phyloP scores from a whole-genome alignment of 257 asterid genomes.

The Lantana camara region DNA sequence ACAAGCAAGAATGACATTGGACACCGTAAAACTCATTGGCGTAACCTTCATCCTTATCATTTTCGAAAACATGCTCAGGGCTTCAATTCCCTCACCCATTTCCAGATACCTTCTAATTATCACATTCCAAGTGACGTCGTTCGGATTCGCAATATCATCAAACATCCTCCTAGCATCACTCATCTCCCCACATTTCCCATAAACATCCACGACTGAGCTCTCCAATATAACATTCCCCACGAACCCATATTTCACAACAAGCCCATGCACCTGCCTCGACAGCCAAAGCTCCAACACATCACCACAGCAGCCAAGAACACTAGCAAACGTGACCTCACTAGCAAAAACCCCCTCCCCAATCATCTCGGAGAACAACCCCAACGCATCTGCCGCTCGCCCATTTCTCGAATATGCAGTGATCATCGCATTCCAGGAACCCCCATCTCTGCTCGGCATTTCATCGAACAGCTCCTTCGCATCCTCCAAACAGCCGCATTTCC shows the following conservation, averaged over 20 bases:
- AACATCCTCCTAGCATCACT: conserved; percentile 75
- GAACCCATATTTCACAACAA: conserved; percentile 67
- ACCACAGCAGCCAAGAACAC: conserved; percentile 65
- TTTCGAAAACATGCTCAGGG: conserved; percentile 53
- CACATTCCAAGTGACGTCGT: conserved; percentile 81
- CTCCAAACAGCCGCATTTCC: conserved; percentile 54
- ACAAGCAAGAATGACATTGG: conserved; percentile 79
- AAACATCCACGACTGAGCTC: conserved; percentile 78
- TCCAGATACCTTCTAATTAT: conserved; percentile 83
- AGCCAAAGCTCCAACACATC: conserved; percentile 47
- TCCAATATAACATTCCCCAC: conserved; percentile 69
- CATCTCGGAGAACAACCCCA: conserved; percentile 57
- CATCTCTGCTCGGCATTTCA: conserved; percentile 79
- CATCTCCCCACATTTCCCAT: conserved; percentile 74
- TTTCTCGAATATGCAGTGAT: conserved; percentile 62
- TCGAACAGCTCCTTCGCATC: conserved; percentile 76
- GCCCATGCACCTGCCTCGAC: conserved; percentile 69
- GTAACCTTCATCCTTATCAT: conserved; percentile 52
- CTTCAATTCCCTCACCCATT: conserved; percentile 56
- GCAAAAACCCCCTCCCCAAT: conserved; percentile 54
- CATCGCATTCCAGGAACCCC: conserved; percentile 90
- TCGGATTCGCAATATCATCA: conserved; percentile 66
- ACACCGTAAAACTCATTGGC: conserved; percentile 73
- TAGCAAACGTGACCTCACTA: conserved; percentile 77
- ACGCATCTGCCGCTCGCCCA: conserved; percentile 41